These are phyloP conservation scores for Hanseniaspora vineae DNA, from an alignment of 805 yeast genomes.

Conservation along the genomic window DNA sequence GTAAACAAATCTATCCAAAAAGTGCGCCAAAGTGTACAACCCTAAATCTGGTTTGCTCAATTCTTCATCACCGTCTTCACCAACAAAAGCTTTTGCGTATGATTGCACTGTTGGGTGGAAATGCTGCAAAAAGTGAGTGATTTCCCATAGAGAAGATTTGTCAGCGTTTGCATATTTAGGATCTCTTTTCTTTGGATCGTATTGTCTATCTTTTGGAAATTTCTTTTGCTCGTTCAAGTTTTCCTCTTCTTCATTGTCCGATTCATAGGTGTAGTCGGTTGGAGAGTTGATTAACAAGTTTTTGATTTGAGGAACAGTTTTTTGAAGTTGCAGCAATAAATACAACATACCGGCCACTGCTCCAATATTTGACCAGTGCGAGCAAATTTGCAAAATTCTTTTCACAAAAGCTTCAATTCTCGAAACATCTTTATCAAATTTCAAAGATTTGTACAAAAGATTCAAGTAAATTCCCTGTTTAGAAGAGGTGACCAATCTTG, in stretches of 20 bases:
- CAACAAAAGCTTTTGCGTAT: conserved; percentile 60
- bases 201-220: conserved; percentile 18
- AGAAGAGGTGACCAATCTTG: conserved; percentile 71
- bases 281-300: conserved; percentile 48
- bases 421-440: conserved; percentile 44
- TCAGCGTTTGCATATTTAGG: conserved; percentile 87
- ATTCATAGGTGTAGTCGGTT: conserved; percentile 35
- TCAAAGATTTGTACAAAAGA: conserved; percentile 70
- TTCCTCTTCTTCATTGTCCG: conserved; percentile 31
- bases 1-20: conserved; percentile 91
- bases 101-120: conserved; percentile 86
- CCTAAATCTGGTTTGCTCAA: conserved; percentile 80
- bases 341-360: conserved; percentile 74
- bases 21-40: conserved; percentile 74
- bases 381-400: conserved; percentile 73
- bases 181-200: conserved; percentile 84
- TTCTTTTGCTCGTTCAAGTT: conserved; percentile 16
- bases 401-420: conserved; percentile 85
- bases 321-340: conserved; percentile 56
- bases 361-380: conserved; percentile 80
- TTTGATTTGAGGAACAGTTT: conserved; percentile 50
- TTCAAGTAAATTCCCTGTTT: conserved; percentile 89
- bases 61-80: conserved; percentile 20
- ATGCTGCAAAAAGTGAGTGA: conserved; percentile 58
- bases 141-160: conserved; percentile 76